Evolutionary conservation across 345 rosid genomes (phyloP), one percentile per base, ranked within the genome.

Genomic region (Diplotaxis tenuifolia): DNA sequence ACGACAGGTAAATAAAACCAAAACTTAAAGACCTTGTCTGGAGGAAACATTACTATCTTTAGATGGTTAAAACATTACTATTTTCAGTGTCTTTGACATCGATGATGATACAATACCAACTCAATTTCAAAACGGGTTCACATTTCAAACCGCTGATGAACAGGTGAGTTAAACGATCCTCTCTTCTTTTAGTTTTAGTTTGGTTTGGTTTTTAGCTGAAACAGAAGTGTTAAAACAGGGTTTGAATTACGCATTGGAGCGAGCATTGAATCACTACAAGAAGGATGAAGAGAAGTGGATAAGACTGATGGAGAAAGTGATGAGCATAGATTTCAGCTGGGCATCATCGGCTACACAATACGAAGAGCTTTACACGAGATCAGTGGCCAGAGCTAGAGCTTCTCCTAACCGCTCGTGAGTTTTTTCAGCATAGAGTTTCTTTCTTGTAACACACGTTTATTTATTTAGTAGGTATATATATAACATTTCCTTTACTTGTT

Each of bases 291-390:
- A 82, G 73, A 81, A 78, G 45, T 95, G 99, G 99, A 73, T 71
- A 64, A 75, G 82, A 78, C 96, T 91, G 15, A 79, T 87, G 61
- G 81, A 65, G 64, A 95, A 87, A 84, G 95, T 74, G 78, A 95
- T 95, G 97, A 80, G 31, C 15, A 79, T 89, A 45, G 96, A 91
- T 77, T 95, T 89, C 72, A 88, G 99, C 71, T 91, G 99, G 99
- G 89, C 83, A 59, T 63, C 86, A 75, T 92, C 99, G 0, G 90
- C 97, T 4, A 63, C 85, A 18, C 90, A 87, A 49, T 95, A 91
- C 18, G 97, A 91, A 79, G 93, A 88, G 49, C 96, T 95, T 38
- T 95, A 95, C 80, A 31, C 83, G 1, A 84, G 82, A 45, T 81
- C 97, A 16, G 85, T 86, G 57, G 82, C 92, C 36, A 80, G 89